Percentiles rank a stretch among this genome's conserved stretches.
Conservation (phyloP, 768 basidiomycete genomes). For the Hericium rajendrae region DNA sequence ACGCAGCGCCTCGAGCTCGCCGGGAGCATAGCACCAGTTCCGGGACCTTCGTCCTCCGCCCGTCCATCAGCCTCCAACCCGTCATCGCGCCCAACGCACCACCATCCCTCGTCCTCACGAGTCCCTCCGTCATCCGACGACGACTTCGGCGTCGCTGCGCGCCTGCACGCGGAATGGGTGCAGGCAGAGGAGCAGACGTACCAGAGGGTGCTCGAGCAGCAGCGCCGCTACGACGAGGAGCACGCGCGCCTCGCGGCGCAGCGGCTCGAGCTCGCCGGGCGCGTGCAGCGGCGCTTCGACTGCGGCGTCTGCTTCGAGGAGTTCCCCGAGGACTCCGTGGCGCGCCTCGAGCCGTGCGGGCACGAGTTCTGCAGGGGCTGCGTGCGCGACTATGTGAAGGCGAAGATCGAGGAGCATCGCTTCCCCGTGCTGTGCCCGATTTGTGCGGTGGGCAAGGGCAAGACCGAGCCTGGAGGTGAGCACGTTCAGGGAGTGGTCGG, state of each 20-base stretch:
- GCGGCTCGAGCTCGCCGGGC: constrained; percentile 19
- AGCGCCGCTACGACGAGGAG: constrained; percentile 33
- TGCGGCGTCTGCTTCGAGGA: constrained; percentile 53
- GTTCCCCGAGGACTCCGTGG: constrained; percentile 31
- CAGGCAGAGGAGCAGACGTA: constrained; percentile 13
- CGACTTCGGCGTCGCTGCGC: not conserved
- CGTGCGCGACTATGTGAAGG: constrained; percentile 30
- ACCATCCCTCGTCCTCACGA: not conserved
- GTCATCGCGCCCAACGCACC: not conserved
- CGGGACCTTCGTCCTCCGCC: not conserved
- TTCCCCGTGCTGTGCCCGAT: constrained; percentile 57
- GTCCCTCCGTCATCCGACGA: not conserved
- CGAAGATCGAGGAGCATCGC: constrained; percentile 40
- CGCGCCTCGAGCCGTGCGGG: constrained; percentile 33
- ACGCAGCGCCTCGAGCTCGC: not conserved
- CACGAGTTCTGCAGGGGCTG: constrained; percentile 51
- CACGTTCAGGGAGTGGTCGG: no score
- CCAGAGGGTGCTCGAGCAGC: constrained; percentile 22
- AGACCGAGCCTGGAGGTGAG: constrained; percentile 7
- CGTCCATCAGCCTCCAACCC: not conserved
- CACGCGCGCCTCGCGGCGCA: constrained; percentile 28
- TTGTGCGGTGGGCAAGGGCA: constrained; percentile 29
- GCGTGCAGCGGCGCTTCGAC: constrained; percentile 29
- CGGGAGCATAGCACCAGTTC: not conserved
- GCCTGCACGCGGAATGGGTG: not conserved